These are phyloP conservation scores for Aureobasidium sp. DNA, from an alignment of 2,329 filamentous ascomycete genomes.

Conservation along the genomic window DNA sequence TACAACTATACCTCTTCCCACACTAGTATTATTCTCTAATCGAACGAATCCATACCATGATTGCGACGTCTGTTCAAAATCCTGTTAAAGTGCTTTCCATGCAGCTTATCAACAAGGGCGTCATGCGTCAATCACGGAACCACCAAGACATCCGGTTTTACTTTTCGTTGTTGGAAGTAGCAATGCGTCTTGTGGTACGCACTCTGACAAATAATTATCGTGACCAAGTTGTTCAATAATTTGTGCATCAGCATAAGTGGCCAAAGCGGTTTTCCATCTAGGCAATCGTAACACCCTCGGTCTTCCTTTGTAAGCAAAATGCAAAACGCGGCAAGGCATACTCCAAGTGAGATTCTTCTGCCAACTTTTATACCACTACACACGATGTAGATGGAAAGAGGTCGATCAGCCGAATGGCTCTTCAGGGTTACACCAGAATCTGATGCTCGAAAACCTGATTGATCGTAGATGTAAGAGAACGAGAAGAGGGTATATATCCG, in stretches of 20 bases:
- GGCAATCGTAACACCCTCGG: background rate
- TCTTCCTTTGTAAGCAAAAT: background rate
- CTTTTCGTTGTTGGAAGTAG: background rate
- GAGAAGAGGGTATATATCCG: background rate
- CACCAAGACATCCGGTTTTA: too few relatives aligned
- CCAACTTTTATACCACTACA: background rate
- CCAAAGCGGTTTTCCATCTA: background rate
- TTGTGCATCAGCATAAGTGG: background rate
- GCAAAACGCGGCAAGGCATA: background rate
- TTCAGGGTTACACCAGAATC: background rate
- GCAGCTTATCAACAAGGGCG: too few relatives aligned
- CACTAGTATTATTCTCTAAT: background rate
- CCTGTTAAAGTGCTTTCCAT: too few relatives aligned
- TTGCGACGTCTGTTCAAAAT: too few relatives aligned
- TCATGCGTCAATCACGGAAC: too few relatives aligned
- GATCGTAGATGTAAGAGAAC: background rate
- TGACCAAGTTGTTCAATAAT: background rate
- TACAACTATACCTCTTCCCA: background rate
- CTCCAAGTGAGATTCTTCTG: background rate
- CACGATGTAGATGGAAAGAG: background rate
- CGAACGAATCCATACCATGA: background rate
- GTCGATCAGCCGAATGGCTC: background rate
- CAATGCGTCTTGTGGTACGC: background rate
- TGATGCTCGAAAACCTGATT: background rate
- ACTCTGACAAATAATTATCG: background rate